Percentiles rank a stretch among this genome's conserved stretches.
Conservation (phyloP, 148 eudicot genomes). For the Silene latifolia region DNA sequence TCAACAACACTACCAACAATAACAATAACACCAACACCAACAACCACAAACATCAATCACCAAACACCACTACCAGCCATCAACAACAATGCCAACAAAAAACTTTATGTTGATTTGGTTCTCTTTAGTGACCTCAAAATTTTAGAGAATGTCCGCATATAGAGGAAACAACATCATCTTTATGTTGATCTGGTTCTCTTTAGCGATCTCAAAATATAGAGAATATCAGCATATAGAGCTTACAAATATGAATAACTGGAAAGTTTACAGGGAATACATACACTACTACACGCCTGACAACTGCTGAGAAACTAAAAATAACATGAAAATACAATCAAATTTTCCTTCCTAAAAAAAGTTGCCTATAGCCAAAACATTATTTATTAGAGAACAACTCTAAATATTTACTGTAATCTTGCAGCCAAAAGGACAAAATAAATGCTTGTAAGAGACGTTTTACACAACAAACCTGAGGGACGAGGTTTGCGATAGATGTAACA, state of each 20-base stretch:
- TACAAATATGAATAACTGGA: background rate
- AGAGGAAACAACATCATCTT: no score
- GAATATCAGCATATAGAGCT: background rate
- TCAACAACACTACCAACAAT: no score
- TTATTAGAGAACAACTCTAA: background rate
- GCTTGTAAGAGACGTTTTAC: background rate
- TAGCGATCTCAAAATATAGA: background rate
- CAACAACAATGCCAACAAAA: no score
- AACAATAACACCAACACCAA: no score
- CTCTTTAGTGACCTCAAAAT: no score
- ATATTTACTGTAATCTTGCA: background rate
- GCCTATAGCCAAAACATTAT: slow-evolving; percentile 1
- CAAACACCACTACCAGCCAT: no score
- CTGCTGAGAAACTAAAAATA: background rate
- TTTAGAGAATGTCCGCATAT: no score
- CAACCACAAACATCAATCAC: no score
- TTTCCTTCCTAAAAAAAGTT: background rate
- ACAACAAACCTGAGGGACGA: slow-evolving; percentile 76
- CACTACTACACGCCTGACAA: background rate
- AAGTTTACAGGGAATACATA: background rate
- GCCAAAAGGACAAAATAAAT: background rate
- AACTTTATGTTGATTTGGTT: no score
- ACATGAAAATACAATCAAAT: background rate
- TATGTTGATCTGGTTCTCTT: background rate
- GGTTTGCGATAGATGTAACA: slow-evolving; percentile 70